Evolutionary conservation across 345 rosid genomes (phyloP), one percentile per base, ranked within the genome.

Genomic region (Garcia nutans): DNA sequence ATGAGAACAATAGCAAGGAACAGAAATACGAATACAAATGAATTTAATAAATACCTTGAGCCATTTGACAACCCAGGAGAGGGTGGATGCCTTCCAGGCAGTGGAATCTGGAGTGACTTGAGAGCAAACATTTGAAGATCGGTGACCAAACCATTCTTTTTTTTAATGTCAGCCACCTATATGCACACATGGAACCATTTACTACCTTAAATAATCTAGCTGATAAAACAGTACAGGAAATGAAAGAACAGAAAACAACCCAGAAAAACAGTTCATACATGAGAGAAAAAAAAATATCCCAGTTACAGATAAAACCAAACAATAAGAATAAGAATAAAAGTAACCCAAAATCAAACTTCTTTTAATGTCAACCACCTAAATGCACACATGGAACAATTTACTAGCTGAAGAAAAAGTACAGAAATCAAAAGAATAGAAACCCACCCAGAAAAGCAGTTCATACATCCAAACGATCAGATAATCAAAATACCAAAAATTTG

Each of bases 121-220:
- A 77, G 84, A 31, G 84, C 84, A 69, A 81, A 81, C 84, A 81
- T 81, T 74, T 81, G 84, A 56, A 68, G 80, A 73, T 81, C 84
- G 20, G 75, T 81, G 24, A 76, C 77, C 68, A 81, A 61, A 8
- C 84, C 77, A 68, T 81, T 81, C 75, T 67, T 68, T 73, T 73
- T 81, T 64, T 69, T 81, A 16, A 81, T 73, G 59, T 81, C 84
- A 63, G 80, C 70, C 31, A 81, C 84, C 84, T 81, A 19, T 41
- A 64, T 6, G 23, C 56, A 54, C 20, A 17, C n/a, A 54, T 5
- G 57, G n/a, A n/a, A n/a, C n/a, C n/a, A n/a, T n/a, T n/a, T n/a
- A n/a, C n/a, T n/a, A n/a, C n/a, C n/a, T n/a, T n/a, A n/a, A n/a
- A n/a, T n/a, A n/a, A n/a, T n/a, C n/a, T n/a, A n/a, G n/a, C n/a